These are phyloP conservation scores for Pseudogymnoascus sp. DNA, from an alignment of 2,329 filamentous ascomycete genomes.

Conservation along the genomic window DNA sequence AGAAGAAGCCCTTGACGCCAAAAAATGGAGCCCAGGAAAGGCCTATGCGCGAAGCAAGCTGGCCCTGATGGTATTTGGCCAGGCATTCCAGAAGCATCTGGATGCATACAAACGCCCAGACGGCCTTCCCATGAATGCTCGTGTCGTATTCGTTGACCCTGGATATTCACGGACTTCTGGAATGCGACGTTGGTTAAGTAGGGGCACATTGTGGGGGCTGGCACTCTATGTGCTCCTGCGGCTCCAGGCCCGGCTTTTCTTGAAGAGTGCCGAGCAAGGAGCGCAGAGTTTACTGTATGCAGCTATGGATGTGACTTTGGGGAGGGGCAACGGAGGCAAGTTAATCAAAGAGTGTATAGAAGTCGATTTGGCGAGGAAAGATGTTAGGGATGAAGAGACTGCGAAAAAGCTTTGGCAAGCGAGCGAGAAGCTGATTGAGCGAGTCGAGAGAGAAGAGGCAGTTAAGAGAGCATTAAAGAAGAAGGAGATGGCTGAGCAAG, in stretches of 20 bases:
- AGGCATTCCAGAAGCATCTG: constrained; percentile 88
- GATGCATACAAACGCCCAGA: constrained; percentile 80
- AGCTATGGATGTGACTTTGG: constrained; percentile 71
- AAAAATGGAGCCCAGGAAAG: constrained; percentile 48
- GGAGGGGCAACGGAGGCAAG: constrained; percentile 58
- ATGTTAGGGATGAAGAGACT: constrained; percentile 70
- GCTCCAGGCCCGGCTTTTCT: constrained; percentile 74
- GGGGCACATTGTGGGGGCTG: constrained; percentile 76
- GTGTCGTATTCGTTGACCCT: constrained; percentile 82
- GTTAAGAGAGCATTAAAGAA: constrained; percentile 37
- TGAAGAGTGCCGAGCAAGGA: constrained; percentile 78
- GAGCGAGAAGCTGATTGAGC: constrained; percentile 77
- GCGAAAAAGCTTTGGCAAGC: constrained; percentile 87
- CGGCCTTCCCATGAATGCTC: constrained; percentile 70
- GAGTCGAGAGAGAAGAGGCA: constrained; percentile 73
- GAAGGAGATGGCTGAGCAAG: constrained; percentile 33
- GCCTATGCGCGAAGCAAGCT: constrained; percentile 65
- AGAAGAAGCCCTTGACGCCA: constrained; percentile 35
- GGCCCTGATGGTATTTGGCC: constrained; percentile 81
- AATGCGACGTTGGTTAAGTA: constrained; percentile 77
- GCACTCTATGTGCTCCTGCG: constrained; percentile 71
- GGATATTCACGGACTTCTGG: constrained; percentile 80
- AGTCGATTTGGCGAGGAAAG: constrained; percentile 62
- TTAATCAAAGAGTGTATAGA: constrained; percentile 85
- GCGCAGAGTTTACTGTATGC: constrained; percentile 83